Conservation (phyloP, 257 asterid genomes). For the Ajuga chamaepitys region DNA sequence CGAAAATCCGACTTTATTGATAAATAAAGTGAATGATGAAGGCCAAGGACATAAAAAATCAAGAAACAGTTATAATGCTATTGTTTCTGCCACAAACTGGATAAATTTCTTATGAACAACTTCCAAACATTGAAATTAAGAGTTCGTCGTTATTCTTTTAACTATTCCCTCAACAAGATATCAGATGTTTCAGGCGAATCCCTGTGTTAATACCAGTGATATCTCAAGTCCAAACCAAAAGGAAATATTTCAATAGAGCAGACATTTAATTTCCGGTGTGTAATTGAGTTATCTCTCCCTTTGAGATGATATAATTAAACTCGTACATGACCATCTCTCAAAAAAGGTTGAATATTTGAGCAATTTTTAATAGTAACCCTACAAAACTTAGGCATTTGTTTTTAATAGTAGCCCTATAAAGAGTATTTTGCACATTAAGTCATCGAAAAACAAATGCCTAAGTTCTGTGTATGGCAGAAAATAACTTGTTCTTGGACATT, state of each 20-base stretch:
- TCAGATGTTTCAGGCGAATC: constrained; percentile 4
- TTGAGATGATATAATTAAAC: background rate
- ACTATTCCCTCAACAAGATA: background rate
- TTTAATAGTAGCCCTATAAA: background rate
- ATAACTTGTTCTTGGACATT: background rate
- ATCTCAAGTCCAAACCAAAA: too few relatives aligned
- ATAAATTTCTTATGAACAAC: background rate
- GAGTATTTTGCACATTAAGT: background rate
- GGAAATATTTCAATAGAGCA: background rate
- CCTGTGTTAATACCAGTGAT: too few relatives aligned
- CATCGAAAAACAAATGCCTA: background rate
- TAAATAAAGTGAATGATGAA: background rate
- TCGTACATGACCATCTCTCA: background rate
- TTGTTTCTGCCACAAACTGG: background rate
- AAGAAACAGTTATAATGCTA: background rate
- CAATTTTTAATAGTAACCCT: background rate
- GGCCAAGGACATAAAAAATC: background rate
- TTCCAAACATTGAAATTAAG: background rate
- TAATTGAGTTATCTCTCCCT: background rate
- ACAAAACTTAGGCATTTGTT: too few relatives aligned
- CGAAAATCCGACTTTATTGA: background rate
- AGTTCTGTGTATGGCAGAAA: background rate
- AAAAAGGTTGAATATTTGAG: background rate
- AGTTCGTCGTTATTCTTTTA: background rate
- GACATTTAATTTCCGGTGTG: background rate